phyloP scores from a whole-genome alignment of 345 rosid species.

The Angophora floribunda region DNA sequence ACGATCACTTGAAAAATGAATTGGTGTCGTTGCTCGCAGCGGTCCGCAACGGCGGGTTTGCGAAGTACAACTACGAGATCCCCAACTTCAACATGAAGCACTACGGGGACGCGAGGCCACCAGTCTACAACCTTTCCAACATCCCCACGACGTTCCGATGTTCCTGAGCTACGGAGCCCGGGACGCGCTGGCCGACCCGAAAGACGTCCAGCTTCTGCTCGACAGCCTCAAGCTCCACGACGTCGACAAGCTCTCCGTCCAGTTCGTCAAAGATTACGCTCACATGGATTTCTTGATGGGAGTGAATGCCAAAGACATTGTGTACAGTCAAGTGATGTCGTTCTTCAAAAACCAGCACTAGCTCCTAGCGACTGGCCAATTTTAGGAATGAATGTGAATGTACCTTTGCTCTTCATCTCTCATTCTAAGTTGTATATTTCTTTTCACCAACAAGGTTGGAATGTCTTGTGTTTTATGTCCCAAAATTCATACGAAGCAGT shows the following conservation, averaged over 20 bases:
- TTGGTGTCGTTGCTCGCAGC: slow-evolving; percentile 21
- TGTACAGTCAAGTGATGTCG: slow-evolving; percentile 44
- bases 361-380: too few relatives aligned
- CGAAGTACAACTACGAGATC: slow-evolving; percentile 72
- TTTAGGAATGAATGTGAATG: too few relatives aligned
- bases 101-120: slow-evolving; percentile 54
- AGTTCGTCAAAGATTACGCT: slow-evolving; percentile 54
- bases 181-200: slow-evolving; percentile 55
- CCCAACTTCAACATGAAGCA: slow-evolving; percentile 31
- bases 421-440: too few relatives aligned
- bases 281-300: slow-evolving; percentile 95
- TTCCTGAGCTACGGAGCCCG: slow-evolving; percentile 74
- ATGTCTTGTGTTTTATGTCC: too few relatives aligned
- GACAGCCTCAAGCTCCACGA: slow-evolving; percentile 61
- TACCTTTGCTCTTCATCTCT: too few relatives aligned
- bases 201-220: slow-evolving; percentile 50
- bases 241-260: slow-evolving; percentile 46
- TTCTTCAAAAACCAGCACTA: slow-evolving; percentile 21
- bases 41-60: slow-evolving; percentile 47
- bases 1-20: too few relatives aligned
- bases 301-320: slow-evolving; percentile 63
- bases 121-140: slow-evolving; percentile 66
- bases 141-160: slow-evolving; percentile 59
- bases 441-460: too few relatives aligned
- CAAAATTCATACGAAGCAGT: too few relatives aligned